Base-by-base conservation (phyloP, 352 stramenopile genomes). In the Phytophthora multivora region DNA sequence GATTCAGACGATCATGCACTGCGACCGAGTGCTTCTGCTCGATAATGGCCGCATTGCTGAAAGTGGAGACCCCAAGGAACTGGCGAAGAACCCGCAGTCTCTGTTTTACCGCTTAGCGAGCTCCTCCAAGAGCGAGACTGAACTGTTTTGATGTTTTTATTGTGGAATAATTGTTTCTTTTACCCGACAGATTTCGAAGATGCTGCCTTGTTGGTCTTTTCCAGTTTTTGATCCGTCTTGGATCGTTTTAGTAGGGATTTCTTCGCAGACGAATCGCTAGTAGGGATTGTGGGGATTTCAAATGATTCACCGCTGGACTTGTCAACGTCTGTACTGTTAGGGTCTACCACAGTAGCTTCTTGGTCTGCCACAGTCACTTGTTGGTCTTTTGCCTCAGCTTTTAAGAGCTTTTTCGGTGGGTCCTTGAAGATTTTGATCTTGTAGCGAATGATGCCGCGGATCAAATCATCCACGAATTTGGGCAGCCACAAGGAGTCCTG, bases 1-100 rank as follows among this genome's bases (percentile, higher is more conserved):
- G 12, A 77, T 99, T 2, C 84, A 98, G 52, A 99, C 95, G 1
- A 98, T 99, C 56, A 88, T 98, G 68, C 79, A 97, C 40, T 98
- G 91, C 61, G 94, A 99, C 58, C 80, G 80, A 16, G 83, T 96
- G 2, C 46, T 94, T 3, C 38, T 96, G 4, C 70, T 96, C 10
- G 83, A 91, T 11, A 54, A 78, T 16, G 85, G 87, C 0, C 43
- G 45, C 0, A 52, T 94, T 5, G 76, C 71, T 9, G 87, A 94
- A 60, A 73, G 35, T 38, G 86, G 83, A 2, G 19, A 71, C 5
- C 79, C 83, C 2, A 59, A 65, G 9, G 56, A 69, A 5, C 55
- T 91, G 28, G 54, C 62, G 2, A 39, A 38, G 4, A 69, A 89
- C 18, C 19, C 68, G 4, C 62, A 50, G 10, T 86, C 79, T 5